Percentiles rank a stretch among this genome's conserved stretches.
These are phyloP conservation scores for Cordyceps javanica DNA, from an alignment of 2,329 filamentous ascomycete genomes.

Conservation along the genomic window DNA sequence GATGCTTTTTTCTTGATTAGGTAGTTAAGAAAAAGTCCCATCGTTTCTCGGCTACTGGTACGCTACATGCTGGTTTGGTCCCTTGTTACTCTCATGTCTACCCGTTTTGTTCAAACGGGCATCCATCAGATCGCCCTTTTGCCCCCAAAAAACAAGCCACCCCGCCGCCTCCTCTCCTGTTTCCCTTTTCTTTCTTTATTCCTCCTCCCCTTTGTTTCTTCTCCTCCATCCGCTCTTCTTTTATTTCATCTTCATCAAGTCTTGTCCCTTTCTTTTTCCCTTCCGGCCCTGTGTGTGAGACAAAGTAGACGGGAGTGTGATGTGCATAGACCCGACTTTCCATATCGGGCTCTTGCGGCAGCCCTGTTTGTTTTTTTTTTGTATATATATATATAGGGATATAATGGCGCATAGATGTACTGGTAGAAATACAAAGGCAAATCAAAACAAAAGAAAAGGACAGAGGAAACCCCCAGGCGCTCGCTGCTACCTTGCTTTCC, in stretches of 20 bases:
- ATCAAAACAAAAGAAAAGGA: not conserved
- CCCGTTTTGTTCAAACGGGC: too few species aligned
- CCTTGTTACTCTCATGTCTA: too few species aligned
- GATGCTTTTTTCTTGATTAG: not conserved
- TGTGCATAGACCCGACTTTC: not conserved
- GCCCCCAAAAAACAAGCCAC: too few species aligned
- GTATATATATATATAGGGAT: not conserved
- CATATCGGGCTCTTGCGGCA: not conserved
- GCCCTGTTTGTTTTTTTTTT: not conserved
- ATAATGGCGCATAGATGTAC: not conserved
- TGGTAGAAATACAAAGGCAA: too few species aligned
- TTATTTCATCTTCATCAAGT: not conserved
- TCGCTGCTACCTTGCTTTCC: not conserved
- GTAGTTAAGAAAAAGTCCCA: too few species aligned
- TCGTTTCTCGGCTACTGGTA: too few species aligned
- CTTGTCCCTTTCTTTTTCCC: not conserved
- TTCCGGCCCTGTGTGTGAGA: not conserved
- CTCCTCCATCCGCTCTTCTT: too few species aligned
- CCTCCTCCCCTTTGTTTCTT: not conserved
- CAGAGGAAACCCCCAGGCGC: not conserved
- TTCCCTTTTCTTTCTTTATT: too few species aligned
- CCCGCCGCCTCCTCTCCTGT: too few species aligned
- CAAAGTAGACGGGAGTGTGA: not conserved
- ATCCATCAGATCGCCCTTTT: too few species aligned
- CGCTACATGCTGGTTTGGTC: too few species aligned